Percentiles rank a stretch among this genome's conserved stretches.
These are phyloP conservation scores for Celoporthe dispersa DNA, from an alignment of 2,329 filamentous ascomycete genomes.

Conservation along the genomic window DNA sequence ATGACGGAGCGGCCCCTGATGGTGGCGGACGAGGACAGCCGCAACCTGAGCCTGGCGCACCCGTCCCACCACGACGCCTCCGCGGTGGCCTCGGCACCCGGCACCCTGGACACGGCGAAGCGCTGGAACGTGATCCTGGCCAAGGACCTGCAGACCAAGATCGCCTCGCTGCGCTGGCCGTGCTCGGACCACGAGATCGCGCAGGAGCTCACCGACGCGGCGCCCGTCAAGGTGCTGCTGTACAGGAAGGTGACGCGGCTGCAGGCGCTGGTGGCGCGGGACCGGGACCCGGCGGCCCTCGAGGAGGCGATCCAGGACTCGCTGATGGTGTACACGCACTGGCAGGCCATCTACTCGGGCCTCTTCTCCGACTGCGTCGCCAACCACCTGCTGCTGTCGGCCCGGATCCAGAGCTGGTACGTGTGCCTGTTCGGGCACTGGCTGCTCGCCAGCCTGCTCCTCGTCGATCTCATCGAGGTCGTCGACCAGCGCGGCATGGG, in stretches of 20 bases:
- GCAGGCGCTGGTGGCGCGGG: conserved; percentile 44
- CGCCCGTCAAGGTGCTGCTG: conserved; percentile 62
- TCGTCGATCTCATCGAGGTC: conserved; percentile 57
- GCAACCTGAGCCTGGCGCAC: conserved; percentile 13
- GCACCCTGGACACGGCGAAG: conserved; percentile 1
- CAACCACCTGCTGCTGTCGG: conserved; percentile 53
- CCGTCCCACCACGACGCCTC: conserved; percentile 24
- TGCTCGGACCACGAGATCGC: conserved; percentile 58
- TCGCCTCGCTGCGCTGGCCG: conserved; percentile 49
- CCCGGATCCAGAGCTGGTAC: conserved; percentile 64
- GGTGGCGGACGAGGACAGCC: conserved; percentile 46
- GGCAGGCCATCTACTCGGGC: conserved; percentile 55
- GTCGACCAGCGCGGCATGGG: conserved; percentile 48
- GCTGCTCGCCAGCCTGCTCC: conserved; percentile 58
- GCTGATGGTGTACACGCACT: conserved; percentile 57
- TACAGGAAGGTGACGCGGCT: conserved; percentile 61
- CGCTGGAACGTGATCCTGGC: conserved; percentile 25
- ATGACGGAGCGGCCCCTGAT: conserved; percentile 49
- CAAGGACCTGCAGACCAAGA: conserved; percentile 27
- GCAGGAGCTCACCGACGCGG: conserved; percentile 53
- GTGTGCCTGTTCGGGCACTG: conserved; percentile 61
- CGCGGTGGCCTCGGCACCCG: background rate
- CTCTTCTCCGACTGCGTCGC: conserved; percentile 57
- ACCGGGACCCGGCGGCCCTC: conserved; percentile 36
- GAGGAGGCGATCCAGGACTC: conserved; percentile 54